phyloP scores from a whole-genome alignment of 208 protist genomes.

The Wallacemonas rigidus region DNA sequence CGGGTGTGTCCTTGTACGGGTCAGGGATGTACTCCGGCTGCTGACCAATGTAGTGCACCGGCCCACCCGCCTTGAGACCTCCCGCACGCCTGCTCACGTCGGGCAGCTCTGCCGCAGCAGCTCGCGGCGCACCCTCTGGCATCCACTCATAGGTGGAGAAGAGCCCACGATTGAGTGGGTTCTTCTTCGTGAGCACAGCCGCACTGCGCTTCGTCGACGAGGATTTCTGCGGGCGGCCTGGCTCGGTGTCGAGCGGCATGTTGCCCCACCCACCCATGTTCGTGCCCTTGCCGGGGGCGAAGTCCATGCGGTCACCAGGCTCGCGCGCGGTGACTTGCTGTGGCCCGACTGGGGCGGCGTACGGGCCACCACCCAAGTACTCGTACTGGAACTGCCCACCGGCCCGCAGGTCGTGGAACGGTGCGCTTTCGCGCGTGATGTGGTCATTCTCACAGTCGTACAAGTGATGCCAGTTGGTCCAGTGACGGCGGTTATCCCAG shows the following conservation, averaged over 20 bases:
- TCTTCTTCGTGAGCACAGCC: slow-evolving; percentile 71
- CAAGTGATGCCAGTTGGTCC: slow-evolving; percentile 92
- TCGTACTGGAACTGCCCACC: slow-evolving; percentile 92
- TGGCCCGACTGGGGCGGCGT: slow-evolving; percentile 50
- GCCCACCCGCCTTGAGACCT: slow-evolving; percentile 69
- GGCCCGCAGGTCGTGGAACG: slow-evolving; percentile 88
- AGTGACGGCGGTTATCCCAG: slow-evolving; percentile 89
- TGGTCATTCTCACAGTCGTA: slow-evolving; percentile 90
- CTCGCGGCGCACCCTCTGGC: slow-evolving; percentile 42
- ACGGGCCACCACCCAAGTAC: slow-evolving; percentile 63
- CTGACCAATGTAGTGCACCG: slow-evolving; percentile 69
- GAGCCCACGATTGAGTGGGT: slow-evolving; percentile 75
- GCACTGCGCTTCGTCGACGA: slow-evolving; percentile 39
- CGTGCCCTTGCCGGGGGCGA: slow-evolving; percentile 59
- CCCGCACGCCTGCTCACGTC: slow-evolving; percentile 36
- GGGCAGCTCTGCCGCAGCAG: slow-evolving; percentile 6
- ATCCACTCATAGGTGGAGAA: slow-evolving; percentile 85
- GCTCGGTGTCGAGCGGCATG: slow-evolving; percentile 71
- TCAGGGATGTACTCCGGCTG: slow-evolving; percentile 79
- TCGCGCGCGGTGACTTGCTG: slow-evolving; percentile 56
- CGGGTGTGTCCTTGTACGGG: slow-evolving; percentile 73
- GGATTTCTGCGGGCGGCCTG: slow-evolving; percentile 51
- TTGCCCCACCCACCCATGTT: slow-evolving; percentile 57
- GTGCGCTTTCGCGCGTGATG: slow-evolving; percentile 82
- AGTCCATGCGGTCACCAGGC: slow-evolving; percentile 85